These are phyloP conservation scores for Wickerhamomyces canadensis DNA, from an alignment of 805 yeast species.

Conservation along the genomic window DNA sequence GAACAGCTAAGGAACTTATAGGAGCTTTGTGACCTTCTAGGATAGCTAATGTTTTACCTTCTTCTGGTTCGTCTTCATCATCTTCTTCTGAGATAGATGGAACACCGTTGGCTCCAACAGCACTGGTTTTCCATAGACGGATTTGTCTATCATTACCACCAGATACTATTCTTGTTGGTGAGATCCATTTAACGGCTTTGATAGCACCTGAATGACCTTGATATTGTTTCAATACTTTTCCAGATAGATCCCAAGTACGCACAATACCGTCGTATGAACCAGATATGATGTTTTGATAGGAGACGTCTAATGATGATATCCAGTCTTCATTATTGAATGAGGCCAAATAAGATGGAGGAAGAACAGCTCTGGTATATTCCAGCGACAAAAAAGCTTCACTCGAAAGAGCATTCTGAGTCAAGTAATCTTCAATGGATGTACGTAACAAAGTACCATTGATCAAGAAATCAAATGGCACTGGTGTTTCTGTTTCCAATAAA, in stretches of 20 bases:
- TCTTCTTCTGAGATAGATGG: slow-evolving; percentile 28
- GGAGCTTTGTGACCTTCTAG: slow-evolving; percentile 88
- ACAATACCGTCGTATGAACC: slow-evolving; percentile 96
- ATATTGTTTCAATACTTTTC: slow-evolving; percentile 72
- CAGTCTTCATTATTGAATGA: slow-evolving; percentile 92
- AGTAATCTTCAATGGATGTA: slow-evolving; percentile 73
- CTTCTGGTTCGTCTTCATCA: slow-evolving; percentile 45
- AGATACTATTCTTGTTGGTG: slow-evolving; percentile 69
- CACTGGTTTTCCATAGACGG: slow-evolving; percentile 77
- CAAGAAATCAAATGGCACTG: slow-evolving; percentile 90
- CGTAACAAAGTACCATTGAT: slow-evolving; percentile 80
- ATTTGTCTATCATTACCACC: slow-evolving; percentile 87
- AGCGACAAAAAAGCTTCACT: slow-evolving; percentile 72
- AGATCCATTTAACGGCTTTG: slow-evolving; percentile 74
- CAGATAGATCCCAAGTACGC: slow-evolving; percentile 79
- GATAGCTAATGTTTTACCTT: slow-evolving; percentile 76
- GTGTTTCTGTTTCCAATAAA: slow-evolving; percentile 51
- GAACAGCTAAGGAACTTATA: slow-evolving; percentile 61
- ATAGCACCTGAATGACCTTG: slow-evolving; percentile 88
- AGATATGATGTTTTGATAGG: slow-evolving; percentile 54
- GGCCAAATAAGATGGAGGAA: slow-evolving; percentile 91
- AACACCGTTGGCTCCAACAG: slow-evolving; percentile 22
- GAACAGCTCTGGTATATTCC: slow-evolving; percentile 87
- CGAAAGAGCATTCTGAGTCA: slow-evolving; percentile 71
- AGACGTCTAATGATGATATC: slow-evolving; percentile 64